Evolutionary conservation across 164 flowering plant genomes (phyloP).

Genomic region (Santalum album): DNA sequence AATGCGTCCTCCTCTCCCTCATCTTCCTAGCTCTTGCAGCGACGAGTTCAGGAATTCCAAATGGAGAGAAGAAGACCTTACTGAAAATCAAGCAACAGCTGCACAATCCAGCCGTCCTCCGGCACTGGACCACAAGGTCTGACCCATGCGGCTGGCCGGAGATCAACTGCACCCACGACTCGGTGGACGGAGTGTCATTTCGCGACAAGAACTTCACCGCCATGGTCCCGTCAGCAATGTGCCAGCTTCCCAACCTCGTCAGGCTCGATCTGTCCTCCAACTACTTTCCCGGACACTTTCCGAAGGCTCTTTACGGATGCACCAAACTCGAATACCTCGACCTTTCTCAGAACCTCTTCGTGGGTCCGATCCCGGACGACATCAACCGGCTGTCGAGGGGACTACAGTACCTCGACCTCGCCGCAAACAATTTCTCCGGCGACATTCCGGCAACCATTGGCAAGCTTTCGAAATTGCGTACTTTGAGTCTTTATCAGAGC

Average conservation of each 20-base stretch:
- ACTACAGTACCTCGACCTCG: slow-evolving; percentile 34
- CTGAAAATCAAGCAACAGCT: slow-evolving; percentile 32
- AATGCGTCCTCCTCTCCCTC: too few relatives aligned
- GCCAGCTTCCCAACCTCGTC: slow-evolving; percentile 42
- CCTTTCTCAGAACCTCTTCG: slow-evolving; percentile 53
- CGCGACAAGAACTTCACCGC: slow-evolving; percentile 13
- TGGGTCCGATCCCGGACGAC: slow-evolving; percentile 49
- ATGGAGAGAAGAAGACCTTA: too few relatives aligned
- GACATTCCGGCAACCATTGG: slow-evolving; percentile 53
- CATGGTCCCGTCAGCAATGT: slow-evolving; percentile 37
- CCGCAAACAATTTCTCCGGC: slow-evolving; percentile 63
- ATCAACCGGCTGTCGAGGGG: slow-evolving; percentile 28
- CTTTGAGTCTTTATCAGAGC: slow-evolving; percentile 23
- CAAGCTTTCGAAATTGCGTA: slow-evolving; percentile 19
- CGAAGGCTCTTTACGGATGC: slow-evolving; percentile 41
- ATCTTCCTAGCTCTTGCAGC: neutral
- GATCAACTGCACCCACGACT: slow-evolving; percentile 26
- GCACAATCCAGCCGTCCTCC: slow-evolving; percentile 29
- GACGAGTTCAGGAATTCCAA: neutral
- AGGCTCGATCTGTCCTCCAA: slow-evolving; percentile 35
- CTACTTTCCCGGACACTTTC: slow-evolving; percentile 51
- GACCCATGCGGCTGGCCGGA: slow-evolving; percentile 54
- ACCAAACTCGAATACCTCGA: slow-evolving; percentile 39
- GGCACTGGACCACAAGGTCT: slow-evolving; percentile 34
- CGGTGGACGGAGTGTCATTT: slow-evolving; percentile 32